Evolutionary conservation across 805 yeast genomes (phyloP).

Genomic region (Candida stauntonica): DNA sequence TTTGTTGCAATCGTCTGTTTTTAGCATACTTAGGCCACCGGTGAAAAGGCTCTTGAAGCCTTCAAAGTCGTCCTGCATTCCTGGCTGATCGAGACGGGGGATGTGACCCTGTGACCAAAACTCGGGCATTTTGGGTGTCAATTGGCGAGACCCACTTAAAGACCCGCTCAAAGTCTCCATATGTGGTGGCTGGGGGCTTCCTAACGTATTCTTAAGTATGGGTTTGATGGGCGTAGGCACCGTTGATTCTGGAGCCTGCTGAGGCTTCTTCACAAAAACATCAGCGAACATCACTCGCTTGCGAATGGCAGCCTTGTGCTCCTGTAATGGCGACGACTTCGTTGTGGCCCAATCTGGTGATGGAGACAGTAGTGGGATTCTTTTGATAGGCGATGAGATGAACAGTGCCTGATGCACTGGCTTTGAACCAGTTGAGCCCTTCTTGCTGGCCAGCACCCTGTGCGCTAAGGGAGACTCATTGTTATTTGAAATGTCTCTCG

Average conservation of each 20-base stretch:
- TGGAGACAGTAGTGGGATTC: slow-evolving; percentile 21
- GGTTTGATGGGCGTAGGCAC: slow-evolving; percentile 22
- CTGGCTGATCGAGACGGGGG: slow-evolving; percentile 11
- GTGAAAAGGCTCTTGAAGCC: slow-evolving; percentile 16
- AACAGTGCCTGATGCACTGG: not conserved
- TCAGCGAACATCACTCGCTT: slow-evolving; percentile 21
- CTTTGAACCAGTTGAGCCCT: no score
- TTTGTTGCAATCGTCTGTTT: slow-evolving; percentile 10
- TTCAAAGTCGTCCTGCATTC: slow-evolving; percentile 7
- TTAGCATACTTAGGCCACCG: slow-evolving; percentile 23
- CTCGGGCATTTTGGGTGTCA: slow-evolving; percentile 8
- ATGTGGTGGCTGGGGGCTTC: slow-evolving; percentile 10
- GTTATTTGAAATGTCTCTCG: not conserved
- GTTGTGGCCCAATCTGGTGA: slow-evolving; percentile 19
- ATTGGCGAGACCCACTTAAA: not conserved
- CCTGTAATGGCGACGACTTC: slow-evolving; percentile 23
- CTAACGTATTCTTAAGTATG: slow-evolving; percentile 15
- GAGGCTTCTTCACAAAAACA: slow-evolving; percentile 3
- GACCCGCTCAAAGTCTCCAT: slow-evolving; percentile 2
- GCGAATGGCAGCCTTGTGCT: not conserved
- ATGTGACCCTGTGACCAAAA: slow-evolving; percentile 28
- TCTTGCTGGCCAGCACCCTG: not conserved
- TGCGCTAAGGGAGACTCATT: slow-evolving; percentile 7
- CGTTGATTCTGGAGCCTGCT: no score
- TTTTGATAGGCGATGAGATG: slow-evolving; percentile 20